Base-by-base conservation (phyloP, 2,329 filamentous ascomycete genomes). In the Fusarium mangiferae region DNA sequence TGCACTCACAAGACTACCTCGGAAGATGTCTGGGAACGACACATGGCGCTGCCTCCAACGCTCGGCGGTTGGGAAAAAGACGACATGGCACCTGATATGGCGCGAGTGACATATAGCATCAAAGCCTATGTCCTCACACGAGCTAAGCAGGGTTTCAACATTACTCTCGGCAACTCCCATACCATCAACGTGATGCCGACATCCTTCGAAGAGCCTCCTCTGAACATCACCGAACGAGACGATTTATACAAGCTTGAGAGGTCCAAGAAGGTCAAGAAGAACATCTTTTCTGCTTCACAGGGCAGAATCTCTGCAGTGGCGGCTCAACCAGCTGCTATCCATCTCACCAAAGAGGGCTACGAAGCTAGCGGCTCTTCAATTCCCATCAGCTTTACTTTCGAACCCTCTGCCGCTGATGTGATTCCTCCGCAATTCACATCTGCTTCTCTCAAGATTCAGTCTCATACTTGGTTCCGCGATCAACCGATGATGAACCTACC, bases 381-480 rank as follows among this genome's bases (percentile, higher is more conserved):
- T 28, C 62, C 70, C 15, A 58, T 77, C 14, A 72, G 58, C 13
- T 49, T 77, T 7, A 70, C 67, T 0, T 77, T 77, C 28, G 72
- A 75, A 3, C 66, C 75, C 18, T 68, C 68, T 11, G 62, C 71
- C 1, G 49, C 62, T 18, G 62, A 67, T 22, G 39, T 65, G 20
- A 49, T 56, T 20, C 75, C 72, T 11, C 75, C 74, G 7, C 70
- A 73, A 28, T 57, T 77, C 14, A 59, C 41, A 4, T 70, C 46
- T 11, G 60, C 64, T 0, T 61, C 71, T 1, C 46, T 72, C 26
- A 75, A 73, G 33, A 44, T 77, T 3, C 64, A 72, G 8, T 15
- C 73, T 1, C 72, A 77, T 20, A 77, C 75, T 3, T 77, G 75
- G 75, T 77, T 75, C 61, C 75, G 73, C 10, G 72, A 75, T 11